Conservation (phyloP, 2,329 filamentous ascomycete species). For the Apiospora aurea region DNA sequence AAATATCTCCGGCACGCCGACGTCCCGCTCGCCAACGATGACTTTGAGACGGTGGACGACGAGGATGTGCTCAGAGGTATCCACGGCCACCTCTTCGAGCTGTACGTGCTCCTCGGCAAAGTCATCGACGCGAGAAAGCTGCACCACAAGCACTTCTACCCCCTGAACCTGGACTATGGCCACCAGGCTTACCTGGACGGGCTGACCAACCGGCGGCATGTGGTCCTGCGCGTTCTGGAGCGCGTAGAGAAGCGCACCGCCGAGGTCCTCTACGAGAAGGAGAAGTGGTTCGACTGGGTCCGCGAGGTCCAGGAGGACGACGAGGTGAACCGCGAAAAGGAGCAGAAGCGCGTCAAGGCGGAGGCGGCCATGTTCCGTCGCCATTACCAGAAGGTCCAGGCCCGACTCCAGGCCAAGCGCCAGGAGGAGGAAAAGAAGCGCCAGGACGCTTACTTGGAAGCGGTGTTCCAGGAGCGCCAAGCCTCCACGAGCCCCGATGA, state of each 20-base stretch:
- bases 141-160: conserved; percentile 42
- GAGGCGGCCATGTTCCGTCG: conserved; percentile 56
- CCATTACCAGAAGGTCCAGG: conserved; percentile 52
- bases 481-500: conserved; percentile 42
- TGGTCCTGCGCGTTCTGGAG: conserved; percentile 48
- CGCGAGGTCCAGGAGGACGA: conserved; percentile 52
- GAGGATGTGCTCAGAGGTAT: conserved; percentile 46
- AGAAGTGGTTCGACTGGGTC: conserved; percentile 58
- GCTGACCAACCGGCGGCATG: conserved; percentile 41
- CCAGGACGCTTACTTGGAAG: conserved; percentile 52
- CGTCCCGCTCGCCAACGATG: conserved; percentile 47
- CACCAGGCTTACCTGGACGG: conserved; percentile 42
- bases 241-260: conserved; percentile 50
- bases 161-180: conserved; percentile 41
- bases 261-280: conserved; percentile 51
- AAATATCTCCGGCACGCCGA: conserved; percentile 45
- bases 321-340: conserved; percentile 52
- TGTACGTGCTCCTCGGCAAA: conserved; percentile 39
- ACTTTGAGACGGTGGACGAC: conserved; percentile 47
- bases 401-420: conserved; percentile 47
- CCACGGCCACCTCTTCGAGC: conserved; percentile 48
- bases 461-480: conserved; percentile 48
- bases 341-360: conserved; percentile 56
- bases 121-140: conserved; percentile 38
- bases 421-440: conserved; percentile 50